These are phyloP conservation scores for Striga asiatica DNA, from an alignment of 257 asterid species.

Conservation along the genomic window DNA sequence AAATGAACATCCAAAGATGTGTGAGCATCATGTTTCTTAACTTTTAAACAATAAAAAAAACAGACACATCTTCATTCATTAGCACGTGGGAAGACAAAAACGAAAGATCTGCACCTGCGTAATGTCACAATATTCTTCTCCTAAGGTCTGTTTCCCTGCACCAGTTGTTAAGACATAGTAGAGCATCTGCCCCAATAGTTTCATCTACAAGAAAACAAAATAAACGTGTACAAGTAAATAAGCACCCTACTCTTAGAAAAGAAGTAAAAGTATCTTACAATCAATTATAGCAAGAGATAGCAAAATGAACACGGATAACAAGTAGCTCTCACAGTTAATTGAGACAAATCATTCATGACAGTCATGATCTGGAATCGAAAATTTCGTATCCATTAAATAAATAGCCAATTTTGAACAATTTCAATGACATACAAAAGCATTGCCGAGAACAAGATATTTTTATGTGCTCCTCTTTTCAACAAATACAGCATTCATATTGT, in stretches of 20 bases:
- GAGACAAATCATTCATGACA: background rate
- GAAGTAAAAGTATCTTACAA: background rate
- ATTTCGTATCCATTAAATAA: background rate
- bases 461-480: background rate
- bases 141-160: constrained; percentile 92
- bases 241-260: background rate
- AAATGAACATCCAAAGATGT: background rate
- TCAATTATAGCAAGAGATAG: constrained; percentile 1
- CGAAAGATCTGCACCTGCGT: constrained; percentile 48
- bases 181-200: constrained; percentile 95
- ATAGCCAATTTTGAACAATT: background rate
- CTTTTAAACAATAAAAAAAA: background rate
- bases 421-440: background rate
- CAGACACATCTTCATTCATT: background rate
- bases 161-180: constrained; percentile 85
- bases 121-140: constrained; percentile 97
- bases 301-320: background rate
- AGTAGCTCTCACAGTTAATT: background rate
- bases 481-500: background rate
- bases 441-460: background rate
- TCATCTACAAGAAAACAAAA: constrained; percentile 48
- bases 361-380: background rate
- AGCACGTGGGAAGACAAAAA: background rate
- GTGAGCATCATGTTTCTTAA: background rate
- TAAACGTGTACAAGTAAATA: no score